phyloP scores from a whole-genome alignment of 768 basidiomycete genomes.

The Cyclocybe cylindracea region DNA sequence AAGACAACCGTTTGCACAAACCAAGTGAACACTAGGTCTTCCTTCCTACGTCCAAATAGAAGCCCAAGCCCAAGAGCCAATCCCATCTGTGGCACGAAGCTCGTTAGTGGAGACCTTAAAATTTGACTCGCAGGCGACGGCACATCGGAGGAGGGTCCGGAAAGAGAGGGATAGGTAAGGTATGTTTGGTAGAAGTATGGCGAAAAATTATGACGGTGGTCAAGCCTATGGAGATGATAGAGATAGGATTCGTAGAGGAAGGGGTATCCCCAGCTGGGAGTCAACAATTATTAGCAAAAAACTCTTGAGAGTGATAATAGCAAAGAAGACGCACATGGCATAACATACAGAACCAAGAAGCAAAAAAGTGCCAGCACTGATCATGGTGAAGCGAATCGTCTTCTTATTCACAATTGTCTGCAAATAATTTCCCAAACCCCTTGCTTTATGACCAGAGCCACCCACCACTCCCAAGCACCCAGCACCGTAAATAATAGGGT shows the following conservation, averaged over 20 bases:
- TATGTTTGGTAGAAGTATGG: slow-evolving; percentile 97
- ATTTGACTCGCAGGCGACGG: slow-evolving; percentile 40
- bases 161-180: slow-evolving; percentile 66
- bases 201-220: slow-evolving; percentile 98
- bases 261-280: slow-evolving; percentile 85
- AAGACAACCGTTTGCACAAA: slow-evolving; percentile 90
- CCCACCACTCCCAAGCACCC: slow-evolving; percentile 64
- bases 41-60: slow-evolving; percentile 56
- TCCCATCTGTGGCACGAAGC: slow-evolving; percentile 82
- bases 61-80: slow-evolving; percentile 74
- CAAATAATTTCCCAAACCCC: slow-evolving; percentile 30
- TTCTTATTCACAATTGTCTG: slow-evolving; percentile 45
- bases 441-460: slow-evolving; percentile 10
- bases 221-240: slow-evolving; percentile 87
- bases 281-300: not conserved
- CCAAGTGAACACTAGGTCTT: slow-evolving; percentile 80
- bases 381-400: slow-evolving; percentile 62
- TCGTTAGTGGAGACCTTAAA: slow-evolving; percentile 72
- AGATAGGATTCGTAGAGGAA: slow-evolving; percentile 92
- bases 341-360: slow-evolving; percentile 67
- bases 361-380: slow-evolving; percentile 72
- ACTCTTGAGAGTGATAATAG: not conserved
- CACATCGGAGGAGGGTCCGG: slow-evolving; percentile 12
- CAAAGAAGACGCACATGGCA: slow-evolving; percentile 37
- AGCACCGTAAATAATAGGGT: slow-evolving; percentile 90